Conservation (phyloP, 345 rosid genomes). For the Erucastrum elatum region DNA sequence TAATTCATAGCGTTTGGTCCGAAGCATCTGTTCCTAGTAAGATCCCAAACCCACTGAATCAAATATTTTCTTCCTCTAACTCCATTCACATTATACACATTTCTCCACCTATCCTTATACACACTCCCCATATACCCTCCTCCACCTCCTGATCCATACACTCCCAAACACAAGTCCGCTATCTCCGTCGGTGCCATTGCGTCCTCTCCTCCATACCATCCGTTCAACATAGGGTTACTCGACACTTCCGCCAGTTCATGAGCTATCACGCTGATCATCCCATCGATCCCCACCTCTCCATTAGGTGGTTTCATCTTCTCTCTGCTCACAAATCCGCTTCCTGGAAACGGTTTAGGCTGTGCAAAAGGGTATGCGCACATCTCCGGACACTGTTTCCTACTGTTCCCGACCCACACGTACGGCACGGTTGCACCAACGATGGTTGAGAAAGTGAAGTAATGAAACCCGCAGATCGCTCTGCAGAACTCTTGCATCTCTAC, state of each 20-base stretch:
- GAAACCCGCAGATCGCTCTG: conserved; percentile 90
- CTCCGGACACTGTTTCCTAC: conserved; percentile 76
- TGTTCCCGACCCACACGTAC: conserved; percentile 93
- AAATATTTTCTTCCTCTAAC: conserved; percentile 65
- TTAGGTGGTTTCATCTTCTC: conserved; percentile 68
- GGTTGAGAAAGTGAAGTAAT: conserved; percentile 90
- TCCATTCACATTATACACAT: conserved; percentile 85
- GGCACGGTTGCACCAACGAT: conserved; percentile 90
- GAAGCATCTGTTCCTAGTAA: conserved; percentile 64
- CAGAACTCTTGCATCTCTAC: conserved; percentile 96
- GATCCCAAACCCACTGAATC: conserved; percentile 99
- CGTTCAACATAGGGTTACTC: conserved; percentile 87
- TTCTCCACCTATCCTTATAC: conserved; percentile 58
- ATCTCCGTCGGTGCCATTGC: conserved; percentile 84
- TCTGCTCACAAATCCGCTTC: conserved; percentile 43
- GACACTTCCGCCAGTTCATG: conserved; percentile 96
- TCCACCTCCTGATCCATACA: conserved; percentile 95
- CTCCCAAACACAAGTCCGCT: conserved; percentile 90
- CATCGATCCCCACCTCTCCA: conserved; percentile 88
- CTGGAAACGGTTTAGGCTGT: conserved; percentile 62
- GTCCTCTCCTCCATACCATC: conserved; percentile 95
- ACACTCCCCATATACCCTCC: conserved; percentile 89
- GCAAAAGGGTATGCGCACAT: conserved; percentile 90
- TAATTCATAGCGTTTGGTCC: conserved; percentile 95
- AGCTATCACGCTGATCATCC: conserved; percentile 91